These are phyloP conservation scores for Kodamaea lidongshanica DNA, from an alignment of 805 yeast species.

Conservation along the genomic window DNA sequence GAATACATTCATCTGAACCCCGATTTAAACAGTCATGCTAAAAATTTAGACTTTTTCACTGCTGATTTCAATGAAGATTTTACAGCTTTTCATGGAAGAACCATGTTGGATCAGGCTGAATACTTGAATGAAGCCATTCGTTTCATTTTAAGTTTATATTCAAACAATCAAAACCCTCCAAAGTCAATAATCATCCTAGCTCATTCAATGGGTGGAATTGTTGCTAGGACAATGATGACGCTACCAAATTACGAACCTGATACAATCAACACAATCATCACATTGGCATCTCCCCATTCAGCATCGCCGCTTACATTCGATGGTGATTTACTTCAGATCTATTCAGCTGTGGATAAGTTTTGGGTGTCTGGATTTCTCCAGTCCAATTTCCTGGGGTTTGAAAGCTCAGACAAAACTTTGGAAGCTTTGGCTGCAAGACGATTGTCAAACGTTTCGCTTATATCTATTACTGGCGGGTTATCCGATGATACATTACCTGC, in stretches of 20 bases:
- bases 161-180: constrained; percentile 41
- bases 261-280: constrained; percentile 77
- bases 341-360: constrained; percentile 65
- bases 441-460: constrained; percentile 53
- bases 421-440: constrained; percentile 24
- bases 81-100: constrained; percentile 93
- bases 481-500: constrained; percentile 79
- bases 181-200: constrained; percentile 73
- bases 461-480: constrained; percentile 88
- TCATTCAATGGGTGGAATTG: constrained; percentile 98
- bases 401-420: constrained; percentile 4
- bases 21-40: constrained; percentile 17
- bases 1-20: constrained; percentile 11
- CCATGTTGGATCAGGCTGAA: constrained; percentile 89
- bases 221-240: constrained; percentile 77
- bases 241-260: constrained; percentile 65
- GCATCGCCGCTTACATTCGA: constrained; percentile 92
- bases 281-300: constrained; percentile 87
- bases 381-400: constrained; percentile 9
- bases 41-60: constrained; percentile 73
- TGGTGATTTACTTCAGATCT: constrained; percentile 73
- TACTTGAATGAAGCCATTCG: constrained; percentile 81
- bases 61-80: constrained; percentile 95
- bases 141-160: constrained; percentile 67
- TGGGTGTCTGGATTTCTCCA: constrained; percentile 63